Conservation (phyloP, 2,329 filamentous ascomycete genomes). For the Dothiorella sarmentorum region DNA sequence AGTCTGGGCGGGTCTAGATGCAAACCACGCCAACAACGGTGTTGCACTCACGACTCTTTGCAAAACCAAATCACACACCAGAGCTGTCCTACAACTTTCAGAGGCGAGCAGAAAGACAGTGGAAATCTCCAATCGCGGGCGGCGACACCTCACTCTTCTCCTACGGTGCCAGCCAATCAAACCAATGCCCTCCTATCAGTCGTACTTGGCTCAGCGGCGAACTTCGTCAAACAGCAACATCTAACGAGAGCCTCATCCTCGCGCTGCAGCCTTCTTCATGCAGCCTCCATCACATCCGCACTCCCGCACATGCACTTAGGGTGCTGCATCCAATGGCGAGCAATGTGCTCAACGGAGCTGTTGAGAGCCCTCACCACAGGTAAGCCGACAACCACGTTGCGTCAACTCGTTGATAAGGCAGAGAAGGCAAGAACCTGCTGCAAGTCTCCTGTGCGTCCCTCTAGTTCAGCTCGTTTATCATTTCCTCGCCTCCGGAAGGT, state of each 20-base stretch:
- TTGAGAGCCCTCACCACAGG: not conserved
- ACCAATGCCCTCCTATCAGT: not conserved
- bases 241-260: conserved; percentile 17
- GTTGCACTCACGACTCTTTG: not conserved
- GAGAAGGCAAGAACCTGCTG: not conserved
- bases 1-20: not conserved
- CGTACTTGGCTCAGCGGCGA: not conserved
- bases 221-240: conserved; percentile 16
- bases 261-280: conserved; percentile 2
- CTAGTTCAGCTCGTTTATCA: conserved; percentile 7
- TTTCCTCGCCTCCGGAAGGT: not conserved
- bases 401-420: not conserved
- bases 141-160: not conserved
- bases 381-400: not conserved
- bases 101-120: not conserved
- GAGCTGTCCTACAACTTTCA: not conserved
- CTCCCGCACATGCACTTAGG: not conserved
- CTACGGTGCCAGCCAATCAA: not conserved
- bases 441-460: not conserved
- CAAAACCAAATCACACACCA: not conserved
- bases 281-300: not conserved
- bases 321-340: not conserved
- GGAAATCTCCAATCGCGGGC: not conserved
- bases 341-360: not conserved
- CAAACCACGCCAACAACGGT: not conserved